Percentiles rank a stretch among this genome's conserved stretches.
Conservation (phyloP, 2,329 filamentous ascomycete genomes). For the Thyridium curvatum region DNA sequence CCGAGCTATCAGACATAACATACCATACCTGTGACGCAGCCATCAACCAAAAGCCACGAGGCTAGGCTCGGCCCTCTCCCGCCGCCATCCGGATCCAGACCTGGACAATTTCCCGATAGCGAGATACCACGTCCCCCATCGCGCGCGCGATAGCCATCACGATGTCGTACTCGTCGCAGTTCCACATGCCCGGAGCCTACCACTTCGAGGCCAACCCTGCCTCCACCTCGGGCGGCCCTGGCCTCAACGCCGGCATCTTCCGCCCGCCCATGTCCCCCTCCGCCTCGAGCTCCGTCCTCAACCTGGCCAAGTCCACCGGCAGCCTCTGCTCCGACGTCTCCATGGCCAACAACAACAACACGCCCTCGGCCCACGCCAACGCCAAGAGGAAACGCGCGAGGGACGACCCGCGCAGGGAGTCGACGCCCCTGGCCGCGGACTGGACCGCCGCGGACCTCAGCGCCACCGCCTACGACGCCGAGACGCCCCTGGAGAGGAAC, state of each 20-base stretch:
- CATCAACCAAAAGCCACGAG: no score
- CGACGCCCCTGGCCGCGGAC: conserved; percentile 22
- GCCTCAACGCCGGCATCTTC: conserved; percentile 23
- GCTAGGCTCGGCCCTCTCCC: no score
- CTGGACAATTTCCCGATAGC: no score
- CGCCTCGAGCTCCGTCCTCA: conserved; percentile 14
- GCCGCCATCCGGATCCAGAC: no score
- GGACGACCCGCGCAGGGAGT: conserved; percentile 21
- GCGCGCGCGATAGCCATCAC: no score
- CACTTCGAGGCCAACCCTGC: conserved; percentile 15
- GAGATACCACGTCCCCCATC: no score
- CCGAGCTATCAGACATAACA: no score
- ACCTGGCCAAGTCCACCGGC: conserved; percentile 26
- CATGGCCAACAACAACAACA: conserved; percentile 16
- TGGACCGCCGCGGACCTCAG: conserved; percentile 23
- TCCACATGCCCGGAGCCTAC: conserved; percentile 23
- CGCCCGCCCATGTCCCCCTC: conserved; percentile 22
- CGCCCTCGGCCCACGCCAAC: no score
- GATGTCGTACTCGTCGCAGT: conserved; percentile 22
- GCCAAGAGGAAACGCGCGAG: conserved; percentile 38
- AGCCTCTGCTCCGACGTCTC: conserved; percentile 30
- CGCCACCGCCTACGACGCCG: conserved; percentile 9
- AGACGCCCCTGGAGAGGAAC: conserved; percentile 10
- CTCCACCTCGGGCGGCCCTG: conserved; percentile 11
- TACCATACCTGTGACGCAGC: no score